Base-by-base conservation (phyloP, 805 yeast genomes). In the Danielia reshetovae region DNA sequence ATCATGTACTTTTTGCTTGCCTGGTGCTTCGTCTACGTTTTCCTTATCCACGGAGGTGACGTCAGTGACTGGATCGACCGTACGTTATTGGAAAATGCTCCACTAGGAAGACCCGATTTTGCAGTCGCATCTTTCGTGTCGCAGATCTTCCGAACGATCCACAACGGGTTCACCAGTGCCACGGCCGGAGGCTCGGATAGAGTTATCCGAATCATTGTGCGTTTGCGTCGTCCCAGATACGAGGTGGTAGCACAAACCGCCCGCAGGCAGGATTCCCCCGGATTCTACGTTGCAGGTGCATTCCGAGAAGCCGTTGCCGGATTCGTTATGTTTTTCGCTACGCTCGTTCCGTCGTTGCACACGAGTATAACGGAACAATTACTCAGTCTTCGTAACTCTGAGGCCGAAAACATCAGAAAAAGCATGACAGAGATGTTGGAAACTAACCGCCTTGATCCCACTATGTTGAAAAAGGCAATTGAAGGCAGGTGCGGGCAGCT, bases 51-150 rank as follows among this genome's bases (percentile, higher is more conserved):
- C 24, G 49, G 51, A 4, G 26, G 14, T 8, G 38, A 34, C 10
- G 33, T 42, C 22, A 33, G 40, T 29, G 34, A 34, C 9, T 44
- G 51, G 51, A 30, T 46, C 18, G 42, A 46, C 19, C 19, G 12
- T 1, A 35, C 36, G 26, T 21, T 46, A 1, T 34, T 46, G 9
- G 24, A 16, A 4, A 24, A 22, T 10, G 42, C 38, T 5, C 27
- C 43, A 14, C 32, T 21, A 7, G 29, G 35, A 18, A 37, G 31
- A 25, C 26, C 32, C 2, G 49, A 39, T 12, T 35, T 29, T 21
- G 27, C 31, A 7, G 15, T 31, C 4, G 30, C 40, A 17, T 32
- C 24, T 16, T 13, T 22, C 7, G 25, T 42, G 7, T 27, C 47
- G 6, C 23, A 13, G 10, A 17, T 28, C 3, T 38, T 44, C 30